Conservation (phyloP, 306 rosid genomes). For the Delonix regia region DNA sequence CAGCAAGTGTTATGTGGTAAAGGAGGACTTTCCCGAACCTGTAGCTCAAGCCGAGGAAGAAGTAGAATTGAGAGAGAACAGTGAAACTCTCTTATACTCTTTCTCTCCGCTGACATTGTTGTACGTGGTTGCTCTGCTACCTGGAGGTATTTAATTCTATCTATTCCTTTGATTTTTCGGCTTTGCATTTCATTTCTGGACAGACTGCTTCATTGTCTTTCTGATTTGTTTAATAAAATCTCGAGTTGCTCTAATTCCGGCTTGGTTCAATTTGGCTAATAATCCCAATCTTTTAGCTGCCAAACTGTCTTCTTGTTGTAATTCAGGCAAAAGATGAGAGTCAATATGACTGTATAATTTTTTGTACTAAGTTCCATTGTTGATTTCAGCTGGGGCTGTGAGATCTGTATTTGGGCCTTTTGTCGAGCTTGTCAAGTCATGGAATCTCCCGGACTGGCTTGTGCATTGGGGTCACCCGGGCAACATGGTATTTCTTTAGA, state of each 20-base stretch:
- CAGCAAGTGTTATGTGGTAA: constrained; percentile 31
- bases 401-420: constrained; percentile 67
- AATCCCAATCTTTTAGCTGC: background rate
- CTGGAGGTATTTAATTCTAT: constrained; percentile 63
- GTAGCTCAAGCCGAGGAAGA: constrained; percentile 7
- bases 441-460: constrained; percentile 81
- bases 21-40: constrained; percentile 2
- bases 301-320: background rate
- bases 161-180: too few species aligned
- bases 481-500: constrained; percentile 61
- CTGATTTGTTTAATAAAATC: background rate
- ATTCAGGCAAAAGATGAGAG: background rate
- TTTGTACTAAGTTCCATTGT: background rate
- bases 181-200: background rate
- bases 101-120: constrained; percentile 73
- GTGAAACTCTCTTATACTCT: constrained; percentile 59
- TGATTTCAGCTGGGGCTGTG: constrained; percentile 61
- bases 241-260: background rate
- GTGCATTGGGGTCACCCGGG: constrained; percentile 98
- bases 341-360: background rate
- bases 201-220: background rate
- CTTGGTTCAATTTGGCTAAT: background rate
- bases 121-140: constrained; percentile 63
- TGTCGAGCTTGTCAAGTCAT: constrained; percentile 71
- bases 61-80: constrained; percentile 36